Evolutionary conservation across 176 grass and related monocot genomes (phyloP), one percentile per base, ranked within the genome.

Genomic region (Ananas comosus): DNA sequence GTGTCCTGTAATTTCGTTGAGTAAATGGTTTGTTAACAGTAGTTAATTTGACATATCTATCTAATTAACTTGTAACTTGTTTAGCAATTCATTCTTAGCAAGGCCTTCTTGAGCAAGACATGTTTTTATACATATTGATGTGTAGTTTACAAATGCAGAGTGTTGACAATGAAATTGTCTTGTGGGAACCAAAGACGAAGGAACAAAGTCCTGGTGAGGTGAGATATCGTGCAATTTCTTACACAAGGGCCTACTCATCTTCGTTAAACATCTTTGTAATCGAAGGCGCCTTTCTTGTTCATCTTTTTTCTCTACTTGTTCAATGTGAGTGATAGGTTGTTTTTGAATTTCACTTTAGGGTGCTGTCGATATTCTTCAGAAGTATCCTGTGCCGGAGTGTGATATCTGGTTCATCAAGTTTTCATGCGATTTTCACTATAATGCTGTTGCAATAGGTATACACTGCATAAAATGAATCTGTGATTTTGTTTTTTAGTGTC

Each of bases 341-440:
- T 70, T 74, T 54, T 51, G 9, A 58, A 70, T 48, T 68, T 16
- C 28, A 57, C 24, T 76, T 53, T 79, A 97, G 84, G 86, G 84
- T 70, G 72, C 79, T 81, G 84, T 88, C 53, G 94, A 92, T 85
- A 79, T 97, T 86, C 86, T 97, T 83, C 86, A 97, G 59, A 97
- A 92, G 83, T 97, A 97, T 68, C 94, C 94, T 85, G 94, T 97
- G 51, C 89, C 84, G 61, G 89, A 88, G 28, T 92, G 89, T 77
- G 89, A 93, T 81, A 97, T 92, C 66, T 97, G 94, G 94, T 92
- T 92, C 70, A 93, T 97, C 65, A 97, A 97, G 50, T 97, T 97
- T 85, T 97, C 94, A 18, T 92, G 89, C 77, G 94, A 97, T 81
- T 97, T 97, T 88, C 86, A 92, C 64, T 90, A 88, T 72, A 97